A percentile compares a stretch with the other conserved stretches of the same genome.
Evolutionary conservation across 129 eudicot species (phyloP).

Genomic region (Rutidosis leptorrhynchoides): DNA sequence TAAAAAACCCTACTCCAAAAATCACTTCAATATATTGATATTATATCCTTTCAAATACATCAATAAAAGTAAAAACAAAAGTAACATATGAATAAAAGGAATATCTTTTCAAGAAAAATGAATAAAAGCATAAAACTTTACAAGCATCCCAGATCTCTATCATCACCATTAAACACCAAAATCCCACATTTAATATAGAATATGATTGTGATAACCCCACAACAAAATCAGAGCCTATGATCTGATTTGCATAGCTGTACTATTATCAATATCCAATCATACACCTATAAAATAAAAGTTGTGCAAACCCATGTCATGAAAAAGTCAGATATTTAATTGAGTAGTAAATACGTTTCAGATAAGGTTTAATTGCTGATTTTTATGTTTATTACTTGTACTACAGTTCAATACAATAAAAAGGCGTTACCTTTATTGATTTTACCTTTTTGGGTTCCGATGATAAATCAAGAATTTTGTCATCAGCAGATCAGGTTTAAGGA

Average conservation of each 20-base stretch:
- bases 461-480: conserved; percentile 16
- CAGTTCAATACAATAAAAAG: conserved; percentile 5
- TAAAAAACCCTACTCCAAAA: conserved; percentile 12
- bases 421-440: conserved; percentile 29
- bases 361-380: conserved; percentile 21
- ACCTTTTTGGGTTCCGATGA: conserved; percentile 38
- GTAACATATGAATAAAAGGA: conserved; percentile 8
- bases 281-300: conserved; percentile 6
- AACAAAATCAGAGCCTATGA: conserved; percentile 16
- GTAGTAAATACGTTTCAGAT: conserved; percentile 24
- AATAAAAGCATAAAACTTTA: conserved; percentile 24
- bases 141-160: conserved; percentile 34
- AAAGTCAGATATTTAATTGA: conserved; percentile 25
- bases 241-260: conserved; percentile 22
- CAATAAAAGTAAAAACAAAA: conserved; percentile 9
- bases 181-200: conserved; percentile 23
- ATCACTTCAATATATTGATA: conserved; percentile 5
- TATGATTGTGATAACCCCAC: conserved; percentile 12
- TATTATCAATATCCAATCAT: not conserved
- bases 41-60: not conserved
- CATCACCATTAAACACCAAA: conserved; percentile 27
- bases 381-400: not conserved
- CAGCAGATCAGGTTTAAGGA: not conserved
- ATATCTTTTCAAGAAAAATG: conserved; percentile 9
- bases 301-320: conserved; percentile 23